Percentiles rank a stretch among this genome's conserved stretches.
phyloP scores from a whole-genome alignment of 208 protist genomes.

The Willaertia magna region DNA sequence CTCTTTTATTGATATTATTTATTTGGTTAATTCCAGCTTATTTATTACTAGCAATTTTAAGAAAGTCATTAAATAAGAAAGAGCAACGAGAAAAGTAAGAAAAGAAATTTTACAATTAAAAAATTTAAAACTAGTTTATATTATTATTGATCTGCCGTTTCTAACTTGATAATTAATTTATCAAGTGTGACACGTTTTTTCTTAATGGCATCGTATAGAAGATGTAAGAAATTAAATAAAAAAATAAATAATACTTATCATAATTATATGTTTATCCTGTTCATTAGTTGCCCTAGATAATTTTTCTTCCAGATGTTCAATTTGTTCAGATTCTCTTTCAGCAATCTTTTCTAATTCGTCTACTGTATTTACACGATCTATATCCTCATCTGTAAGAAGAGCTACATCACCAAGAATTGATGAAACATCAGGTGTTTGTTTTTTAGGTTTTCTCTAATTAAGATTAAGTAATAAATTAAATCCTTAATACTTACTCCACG shows the following conservation, averaged over 20 bases:
- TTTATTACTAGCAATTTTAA: background rate
- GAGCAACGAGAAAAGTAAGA: too few relatives aligned
- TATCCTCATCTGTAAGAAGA: background rate
- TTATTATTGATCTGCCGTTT: background rate
- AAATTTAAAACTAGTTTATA: background rate
- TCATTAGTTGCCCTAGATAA: background rate
- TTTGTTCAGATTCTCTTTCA: background rate
- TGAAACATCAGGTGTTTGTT: background rate
- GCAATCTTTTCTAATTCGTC: background rate
- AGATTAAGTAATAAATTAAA: too few relatives aligned
- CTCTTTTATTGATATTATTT: background rate
- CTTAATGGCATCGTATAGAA: background rate
- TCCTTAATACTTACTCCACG: background rate
- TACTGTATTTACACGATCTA: background rate
- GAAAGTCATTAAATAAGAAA: background rate
- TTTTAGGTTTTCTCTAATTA: background rate
- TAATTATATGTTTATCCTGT: background rate
- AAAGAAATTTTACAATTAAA: too few relatives aligned
- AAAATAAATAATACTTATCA: too few relatives aligned
- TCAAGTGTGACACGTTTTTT: background rate
- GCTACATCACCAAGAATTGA: background rate
- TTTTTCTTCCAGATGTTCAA: background rate
- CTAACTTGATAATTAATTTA: background rate
- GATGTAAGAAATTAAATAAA: too few relatives aligned
- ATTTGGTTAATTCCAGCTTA: background rate